Percentiles rank a stretch among this genome's conserved stretches.
Evolutionary conservation across 2,329 filamentous ascomycete species (phyloP).

Genomic region (Penicillium sp.): DNA sequence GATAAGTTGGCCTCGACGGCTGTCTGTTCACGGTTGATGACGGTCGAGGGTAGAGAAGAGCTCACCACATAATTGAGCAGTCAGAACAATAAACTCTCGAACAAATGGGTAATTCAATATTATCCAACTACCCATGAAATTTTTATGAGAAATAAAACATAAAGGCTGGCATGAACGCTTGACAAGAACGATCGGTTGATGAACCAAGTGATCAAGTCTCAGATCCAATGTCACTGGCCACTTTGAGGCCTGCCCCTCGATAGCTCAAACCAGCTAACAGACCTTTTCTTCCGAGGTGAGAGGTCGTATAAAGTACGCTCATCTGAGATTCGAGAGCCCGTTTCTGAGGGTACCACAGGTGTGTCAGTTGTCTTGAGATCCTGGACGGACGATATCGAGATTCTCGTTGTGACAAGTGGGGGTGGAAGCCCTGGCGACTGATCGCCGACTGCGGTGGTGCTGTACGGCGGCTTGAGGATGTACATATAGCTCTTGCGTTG

Average conservation of each 20-base stretch:
- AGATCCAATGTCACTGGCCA: too few relatives aligned
- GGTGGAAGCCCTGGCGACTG: conserved; percentile 13
- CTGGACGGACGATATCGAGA: conserved; percentile 11
- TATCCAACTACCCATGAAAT: too few relatives aligned
- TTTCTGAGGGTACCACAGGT: conserved; percentile 8
- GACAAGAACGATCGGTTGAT: too few relatives aligned
- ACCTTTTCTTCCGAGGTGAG: not conserved
- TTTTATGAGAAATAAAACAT: too few relatives aligned
- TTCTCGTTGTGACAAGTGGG: conserved; percentile 13
- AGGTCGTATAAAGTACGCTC: conserved; percentile 4
- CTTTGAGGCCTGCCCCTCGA: not conserved
- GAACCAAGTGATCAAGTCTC: too few relatives aligned
- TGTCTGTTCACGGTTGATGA: too few relatives aligned
- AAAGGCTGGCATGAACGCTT: too few relatives aligned
- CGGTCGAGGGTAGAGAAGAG: too few relatives aligned
- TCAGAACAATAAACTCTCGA: too few relatives aligned
- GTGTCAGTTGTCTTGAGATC: not conserved
- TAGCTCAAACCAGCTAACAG: conserved; percentile 8
- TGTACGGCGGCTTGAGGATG: conserved; percentile 5
- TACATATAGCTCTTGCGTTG: conserved; percentile 3
- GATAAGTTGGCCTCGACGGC: too few relatives aligned
- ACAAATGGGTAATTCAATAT: too few relatives aligned
- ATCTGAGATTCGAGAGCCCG: conserved; percentile 3
- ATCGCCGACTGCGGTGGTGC: conserved; percentile 5
- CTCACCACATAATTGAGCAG: too few relatives aligned